These are phyloP conservation scores for Macadamia tetraphylla DNA, from an alignment of 164 flowering plant genomes.

Conservation along the genomic window DNA sequence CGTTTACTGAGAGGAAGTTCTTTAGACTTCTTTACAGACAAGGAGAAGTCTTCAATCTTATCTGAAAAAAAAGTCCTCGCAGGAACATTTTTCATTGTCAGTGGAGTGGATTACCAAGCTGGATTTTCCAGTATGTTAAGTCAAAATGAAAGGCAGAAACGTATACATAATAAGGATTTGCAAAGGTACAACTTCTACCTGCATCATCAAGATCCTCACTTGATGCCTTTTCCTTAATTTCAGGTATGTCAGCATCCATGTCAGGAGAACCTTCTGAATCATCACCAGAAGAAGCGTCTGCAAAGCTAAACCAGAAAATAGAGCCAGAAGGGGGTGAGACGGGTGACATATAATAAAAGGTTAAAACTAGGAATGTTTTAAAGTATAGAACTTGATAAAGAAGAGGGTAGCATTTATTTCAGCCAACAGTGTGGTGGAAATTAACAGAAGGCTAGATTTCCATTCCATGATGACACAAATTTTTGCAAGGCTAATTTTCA, in stretches of 20 bases:
- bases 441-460: too few species aligned
- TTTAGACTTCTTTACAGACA: slow-evolving; percentile 22
- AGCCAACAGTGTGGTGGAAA: too few species aligned
- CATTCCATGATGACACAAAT: too few species aligned
- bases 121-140: slow-evolving; percentile 22
- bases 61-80: slow-evolving; percentile 10
- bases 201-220: slow-evolving; percentile 11
- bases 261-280: slow-evolving; percentile 25
- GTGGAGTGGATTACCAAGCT: slow-evolving; percentile 12
- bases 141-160: not conserved
- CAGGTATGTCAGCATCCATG: slow-evolving; percentile 28
- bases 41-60: slow-evolving; percentile 18
- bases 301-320: slow-evolving; percentile 36
- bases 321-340: not conserved
- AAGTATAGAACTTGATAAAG: too few species aligned
- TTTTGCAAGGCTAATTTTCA: too few species aligned
- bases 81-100: slow-evolving; percentile 20
- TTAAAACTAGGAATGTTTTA: not conserved
- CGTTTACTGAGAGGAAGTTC: slow-evolving; percentile 18
- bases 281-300: slow-evolving; percentile 54
- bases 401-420: too few species aligned
- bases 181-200: slow-evolving; percentile 1
- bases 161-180: slow-evolving; percentile 7
- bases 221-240: slow-evolving; percentile 31
- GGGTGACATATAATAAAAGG: not conserved